phyloP scores from a whole-genome alignment of 2,329 filamentous ascomycete species.

The Aurifilum marmelostoma region DNA sequence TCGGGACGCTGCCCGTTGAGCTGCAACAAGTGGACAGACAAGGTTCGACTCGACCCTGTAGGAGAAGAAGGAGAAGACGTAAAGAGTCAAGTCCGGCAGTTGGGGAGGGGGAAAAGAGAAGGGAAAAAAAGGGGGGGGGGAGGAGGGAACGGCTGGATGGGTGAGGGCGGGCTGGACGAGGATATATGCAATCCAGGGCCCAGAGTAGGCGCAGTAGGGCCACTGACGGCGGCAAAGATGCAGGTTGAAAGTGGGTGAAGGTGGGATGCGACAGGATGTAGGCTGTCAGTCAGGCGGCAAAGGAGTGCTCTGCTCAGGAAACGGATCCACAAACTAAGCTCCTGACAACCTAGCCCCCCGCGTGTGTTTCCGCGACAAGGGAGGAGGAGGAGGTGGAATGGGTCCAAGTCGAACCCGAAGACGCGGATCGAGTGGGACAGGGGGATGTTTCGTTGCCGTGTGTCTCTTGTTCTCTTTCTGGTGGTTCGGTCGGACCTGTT shows the following conservation, averaged over 20 bases:
- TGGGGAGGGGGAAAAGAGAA: slow-evolving; percentile 35
- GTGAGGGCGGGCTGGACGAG: slow-evolving; percentile 35
- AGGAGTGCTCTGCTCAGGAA: slow-evolving; percentile 13
- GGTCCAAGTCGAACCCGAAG: slow-evolving; percentile 33
- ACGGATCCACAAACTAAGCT: slow-evolving; percentile 21
- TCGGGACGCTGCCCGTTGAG: slow-evolving; percentile 40
- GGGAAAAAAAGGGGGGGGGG: background rate
- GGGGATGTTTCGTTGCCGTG: slow-evolving; percentile 29
- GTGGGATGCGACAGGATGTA: slow-evolving; percentile 22
- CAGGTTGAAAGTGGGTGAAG: slow-evolving; percentile 19
- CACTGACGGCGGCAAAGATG: slow-evolving; percentile 31
- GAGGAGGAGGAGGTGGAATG: slow-evolving; percentile 29
- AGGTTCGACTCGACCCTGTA: slow-evolving; percentile 39
- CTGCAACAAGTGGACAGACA: slow-evolving; percentile 39
- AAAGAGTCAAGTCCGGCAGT: slow-evolving; percentile 40
- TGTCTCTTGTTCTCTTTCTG: background rate
- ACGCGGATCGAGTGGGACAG: slow-evolving; percentile 32
- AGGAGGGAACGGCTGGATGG: slow-evolving; percentile 28
- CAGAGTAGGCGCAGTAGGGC: slow-evolving; percentile 28
- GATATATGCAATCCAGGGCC: slow-evolving; percentile 36
- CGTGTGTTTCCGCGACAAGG: slow-evolving; percentile 29
- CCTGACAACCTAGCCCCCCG: slow-evolving; percentile 13
- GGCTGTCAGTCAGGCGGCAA: slow-evolving; percentile 25
- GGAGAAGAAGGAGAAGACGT: slow-evolving; percentile 31
- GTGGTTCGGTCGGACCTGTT: background rate